phyloP scores from a whole-genome alignment of 164 flowering plant species.

The Tinospora cordifolia region DNA sequence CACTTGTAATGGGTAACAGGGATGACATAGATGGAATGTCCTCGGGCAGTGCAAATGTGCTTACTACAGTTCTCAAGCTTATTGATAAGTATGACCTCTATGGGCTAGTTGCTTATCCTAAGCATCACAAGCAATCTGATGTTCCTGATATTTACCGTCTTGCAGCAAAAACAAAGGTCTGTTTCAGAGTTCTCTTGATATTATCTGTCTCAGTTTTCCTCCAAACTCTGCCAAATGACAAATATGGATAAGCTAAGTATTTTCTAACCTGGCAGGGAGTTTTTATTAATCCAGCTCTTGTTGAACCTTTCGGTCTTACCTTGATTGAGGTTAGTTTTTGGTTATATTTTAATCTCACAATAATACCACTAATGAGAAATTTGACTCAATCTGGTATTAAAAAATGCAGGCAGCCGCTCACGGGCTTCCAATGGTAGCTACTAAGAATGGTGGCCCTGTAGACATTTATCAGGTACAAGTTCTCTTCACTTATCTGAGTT shows the following conservation, averaged over 20 bases:
- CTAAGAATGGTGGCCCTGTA: conserved; percentile 96
- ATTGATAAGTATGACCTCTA: conserved; percentile 77
- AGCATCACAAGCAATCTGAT: conserved; percentile 79
- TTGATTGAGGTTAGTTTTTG: conserved; percentile 73
- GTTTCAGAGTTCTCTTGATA: neutral
- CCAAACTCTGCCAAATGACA: neutral
- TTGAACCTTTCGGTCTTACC: conserved; percentile 95
- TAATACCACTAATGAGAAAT: neutral
- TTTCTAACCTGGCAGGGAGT: conserved; percentile 60
- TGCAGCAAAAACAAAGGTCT: conserved; percentile 73
- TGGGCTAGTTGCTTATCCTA: conserved; percentile 78
- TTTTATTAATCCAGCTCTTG: conserved; percentile 92
- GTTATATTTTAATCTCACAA: neutral
- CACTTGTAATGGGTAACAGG: conserved; percentile 78
- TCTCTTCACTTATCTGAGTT: neutral
- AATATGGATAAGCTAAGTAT: conserved; percentile 5
- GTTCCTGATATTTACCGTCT: conserved; percentile 81
- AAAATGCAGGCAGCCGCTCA: conserved; percentile 86
- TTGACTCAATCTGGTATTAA: conserved; percentile 7
- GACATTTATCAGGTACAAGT: conserved; percentile 75
- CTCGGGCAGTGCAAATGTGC: conserved; percentile 55
- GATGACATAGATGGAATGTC: conserved; percentile 81
- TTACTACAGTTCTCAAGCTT: conserved; percentile 60
- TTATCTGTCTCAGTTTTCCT: neutral
- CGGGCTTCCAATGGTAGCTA: conserved; percentile 98